These are phyloP conservation scores for Furcasterigmium furcatum DNA, from an alignment of 2,329 filamentous ascomycete species.

Conservation along the genomic window DNA sequence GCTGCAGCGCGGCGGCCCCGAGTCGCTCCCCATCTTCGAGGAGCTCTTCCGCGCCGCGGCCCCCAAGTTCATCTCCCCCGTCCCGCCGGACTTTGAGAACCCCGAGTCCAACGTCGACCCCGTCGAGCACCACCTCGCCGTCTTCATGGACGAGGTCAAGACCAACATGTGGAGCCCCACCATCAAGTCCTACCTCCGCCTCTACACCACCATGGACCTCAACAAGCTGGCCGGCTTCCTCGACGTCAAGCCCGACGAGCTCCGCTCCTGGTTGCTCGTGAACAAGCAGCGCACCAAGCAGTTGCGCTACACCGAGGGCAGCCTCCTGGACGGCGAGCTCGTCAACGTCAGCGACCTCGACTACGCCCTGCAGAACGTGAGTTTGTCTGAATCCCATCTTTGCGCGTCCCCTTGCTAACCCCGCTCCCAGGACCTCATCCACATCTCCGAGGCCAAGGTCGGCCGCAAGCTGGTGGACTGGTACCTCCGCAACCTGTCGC, in stretches of 20 bases:
- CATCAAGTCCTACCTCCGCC: slow-evolving; percentile 96
- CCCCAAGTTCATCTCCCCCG: slow-evolving; percentile 99
- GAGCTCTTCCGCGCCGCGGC: slow-evolving; percentile 97
- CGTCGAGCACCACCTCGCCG: slow-evolving; percentile 90
- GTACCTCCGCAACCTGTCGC: slow-evolving; percentile 95
- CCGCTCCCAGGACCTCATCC: slow-evolving; percentile 77
- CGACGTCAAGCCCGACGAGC: slow-evolving; percentile 93
- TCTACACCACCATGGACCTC: slow-evolving; percentile 99
- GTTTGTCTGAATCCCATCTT: not conserved
- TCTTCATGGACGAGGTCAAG: slow-evolving; percentile 99
- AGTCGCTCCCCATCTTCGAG: slow-evolving; percentile 94
- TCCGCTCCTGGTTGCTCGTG: slow-evolving; percentile 89
- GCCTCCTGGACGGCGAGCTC: slow-evolving; percentile 85
- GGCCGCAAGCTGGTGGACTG: slow-evolving; percentile 96
- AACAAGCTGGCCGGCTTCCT: slow-evolving; percentile 98
- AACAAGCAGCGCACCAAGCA: slow-evolving; percentile 99
- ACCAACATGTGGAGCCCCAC: slow-evolving; percentile 98
- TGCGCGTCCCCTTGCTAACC: slow-evolving; percentile 17
- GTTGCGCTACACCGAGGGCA: slow-evolving; percentile 87
- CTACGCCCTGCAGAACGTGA: slow-evolving; percentile 75
- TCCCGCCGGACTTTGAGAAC: slow-evolving; percentile 96
- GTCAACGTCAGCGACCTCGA: slow-evolving; percentile 94
- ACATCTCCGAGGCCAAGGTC: slow-evolving; percentile 98
- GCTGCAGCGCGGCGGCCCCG: slow-evolving; percentile 92
- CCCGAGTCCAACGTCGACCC: slow-evolving; percentile 94